Conservation (phyloP, 371 early-diverging fungal genomes). For the Apophysomyces elegans region DNA sequence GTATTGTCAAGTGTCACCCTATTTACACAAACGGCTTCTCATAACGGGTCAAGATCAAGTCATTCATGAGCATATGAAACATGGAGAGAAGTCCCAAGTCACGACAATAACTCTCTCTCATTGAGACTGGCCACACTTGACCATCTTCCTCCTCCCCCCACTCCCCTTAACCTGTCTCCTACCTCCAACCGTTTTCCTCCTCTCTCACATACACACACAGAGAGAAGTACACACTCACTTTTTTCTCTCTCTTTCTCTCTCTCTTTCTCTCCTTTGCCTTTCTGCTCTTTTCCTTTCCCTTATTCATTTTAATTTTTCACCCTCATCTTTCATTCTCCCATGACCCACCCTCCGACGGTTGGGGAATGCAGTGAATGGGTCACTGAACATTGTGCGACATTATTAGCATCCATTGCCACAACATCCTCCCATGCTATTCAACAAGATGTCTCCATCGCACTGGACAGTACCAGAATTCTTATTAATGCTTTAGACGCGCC, state of each 20-base stretch:
- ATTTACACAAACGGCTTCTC: neutral
- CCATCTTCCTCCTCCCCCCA: neutral
- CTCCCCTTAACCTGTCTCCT: neutral
- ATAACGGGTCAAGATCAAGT: neutral
- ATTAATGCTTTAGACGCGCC: slow-evolving; percentile 28
- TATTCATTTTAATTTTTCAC: neutral
- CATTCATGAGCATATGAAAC: slow-evolving; percentile 4
- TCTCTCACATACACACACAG: neutral
- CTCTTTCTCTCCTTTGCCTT: neutral
- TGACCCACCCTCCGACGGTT: slow-evolving; percentile 24
- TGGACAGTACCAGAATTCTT: slow-evolving; percentile 25
- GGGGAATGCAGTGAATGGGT: slow-evolving; percentile 30
- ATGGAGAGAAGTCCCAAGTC: neutral
- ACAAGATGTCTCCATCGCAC: slow-evolving; percentile 18
- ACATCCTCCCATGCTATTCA: neutral
- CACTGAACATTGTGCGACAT: slow-evolving; percentile 19
- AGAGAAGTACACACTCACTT: too few species aligned
- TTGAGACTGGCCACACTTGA: neutral
- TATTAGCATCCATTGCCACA: neutral
- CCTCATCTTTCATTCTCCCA: neutral
- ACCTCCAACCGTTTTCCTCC: neutral
- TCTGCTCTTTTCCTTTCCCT: neutral
- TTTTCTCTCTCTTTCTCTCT: neutral
- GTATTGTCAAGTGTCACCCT: neutral
- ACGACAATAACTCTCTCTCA: neutral